Evolutionary conservation across 1,284 basidiomycete genomes (phyloP).

Genomic region (Rhodotorula sp.): DNA sequence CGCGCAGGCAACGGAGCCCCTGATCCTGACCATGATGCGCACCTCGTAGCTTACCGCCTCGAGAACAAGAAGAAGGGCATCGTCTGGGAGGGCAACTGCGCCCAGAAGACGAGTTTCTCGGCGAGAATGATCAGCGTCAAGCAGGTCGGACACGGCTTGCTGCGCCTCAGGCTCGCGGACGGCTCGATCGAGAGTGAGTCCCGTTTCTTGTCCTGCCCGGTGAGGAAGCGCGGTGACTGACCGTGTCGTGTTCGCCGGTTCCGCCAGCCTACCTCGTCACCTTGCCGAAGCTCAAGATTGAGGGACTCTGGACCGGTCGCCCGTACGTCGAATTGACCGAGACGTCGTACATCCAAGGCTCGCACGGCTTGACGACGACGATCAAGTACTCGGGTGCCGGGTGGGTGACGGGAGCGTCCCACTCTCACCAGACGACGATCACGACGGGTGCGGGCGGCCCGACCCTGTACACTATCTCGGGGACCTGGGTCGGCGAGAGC

Average conservation of each 20-base stretch:
- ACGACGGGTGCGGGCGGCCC: conserved; percentile 48
- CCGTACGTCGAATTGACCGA: conserved; percentile 82
- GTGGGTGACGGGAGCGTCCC: conserved; percentile 53
- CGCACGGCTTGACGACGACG: conserved; percentile 66
- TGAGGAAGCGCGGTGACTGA: neutral
- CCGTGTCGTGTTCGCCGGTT: neutral
- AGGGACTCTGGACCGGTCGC: conserved; percentile 54
- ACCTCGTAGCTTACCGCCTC: conserved; percentile 58
- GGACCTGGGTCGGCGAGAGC: conserved; percentile 78
- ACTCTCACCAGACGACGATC: conserved; percentile 83
- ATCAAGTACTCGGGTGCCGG: conserved; percentile 84
- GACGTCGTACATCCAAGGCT: conserved; percentile 76
- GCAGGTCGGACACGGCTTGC: conserved; percentile 89
- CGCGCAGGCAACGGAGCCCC: neutral
- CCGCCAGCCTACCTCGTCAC: conserved; percentile 74
- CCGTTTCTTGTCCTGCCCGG: neutral
- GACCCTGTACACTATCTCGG: conserved; percentile 67
- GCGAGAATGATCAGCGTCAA: conserved; percentile 77
- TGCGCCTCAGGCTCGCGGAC: conserved; percentile 65
- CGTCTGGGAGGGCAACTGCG: conserved; percentile 80
- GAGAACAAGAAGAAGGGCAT: conserved; percentile 79
- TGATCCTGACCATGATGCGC: neutral
- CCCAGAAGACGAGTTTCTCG: conserved; percentile 82
- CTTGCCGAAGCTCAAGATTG: conserved; percentile 58
- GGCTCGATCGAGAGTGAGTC: conserved; percentile 58